Evolutionary conservation across 1,284 basidiomycete species (phyloP).

Genomic region (Heterobasidion irregulare): DNA sequence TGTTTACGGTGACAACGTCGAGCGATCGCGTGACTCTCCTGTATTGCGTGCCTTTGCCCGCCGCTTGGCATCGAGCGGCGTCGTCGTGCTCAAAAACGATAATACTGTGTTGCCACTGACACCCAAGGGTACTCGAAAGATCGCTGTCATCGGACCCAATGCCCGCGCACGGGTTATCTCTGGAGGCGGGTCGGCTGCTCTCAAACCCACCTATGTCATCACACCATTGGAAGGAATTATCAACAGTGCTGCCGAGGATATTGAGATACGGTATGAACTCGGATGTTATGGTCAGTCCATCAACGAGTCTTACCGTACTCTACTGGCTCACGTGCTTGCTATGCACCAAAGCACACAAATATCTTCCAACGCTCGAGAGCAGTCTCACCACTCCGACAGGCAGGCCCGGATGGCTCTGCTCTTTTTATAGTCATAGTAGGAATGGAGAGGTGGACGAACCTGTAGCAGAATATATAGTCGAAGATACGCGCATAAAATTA

Average conservation of each 20-base stretch:
- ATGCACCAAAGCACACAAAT: conserved; percentile 12
- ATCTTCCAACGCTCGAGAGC: conserved; percentile 41
- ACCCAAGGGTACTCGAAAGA: conserved; percentile 42
- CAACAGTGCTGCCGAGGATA: conserved; percentile 32
- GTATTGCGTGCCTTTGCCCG: conserved; percentile 57
- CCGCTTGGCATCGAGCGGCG: conserved; percentile 51
- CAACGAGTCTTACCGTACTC: conserved; percentile 23
- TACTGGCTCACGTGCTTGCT: neutral
- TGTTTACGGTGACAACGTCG: conserved; percentile 57
- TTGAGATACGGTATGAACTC: conserved; percentile 56
- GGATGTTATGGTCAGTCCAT: conserved; percentile 22
- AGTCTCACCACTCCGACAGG: conserved; percentile 36
- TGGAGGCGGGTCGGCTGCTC: conserved; percentile 70
- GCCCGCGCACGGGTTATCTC: conserved; percentile 61
- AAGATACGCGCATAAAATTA: conserved; percentile 55
- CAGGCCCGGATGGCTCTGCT: conserved; percentile 51
- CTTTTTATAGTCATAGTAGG: conserved; percentile 49
- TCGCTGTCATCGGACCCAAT: conserved; percentile 74
- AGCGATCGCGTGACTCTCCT: conserved; percentile 51
- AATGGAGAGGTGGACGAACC: conserved; percentile 32
- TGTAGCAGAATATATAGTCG: conserved; percentile 40
- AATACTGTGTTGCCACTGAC: conserved; percentile 51
- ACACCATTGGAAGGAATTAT: conserved; percentile 68
- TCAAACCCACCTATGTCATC: conserved; percentile 67
- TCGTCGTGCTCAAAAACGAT: conserved; percentile 73